Evolutionary conservation across 495 filamentous ascomycete genomes (phyloP).

Genomic region (Aspergillus ostianus): DNA sequence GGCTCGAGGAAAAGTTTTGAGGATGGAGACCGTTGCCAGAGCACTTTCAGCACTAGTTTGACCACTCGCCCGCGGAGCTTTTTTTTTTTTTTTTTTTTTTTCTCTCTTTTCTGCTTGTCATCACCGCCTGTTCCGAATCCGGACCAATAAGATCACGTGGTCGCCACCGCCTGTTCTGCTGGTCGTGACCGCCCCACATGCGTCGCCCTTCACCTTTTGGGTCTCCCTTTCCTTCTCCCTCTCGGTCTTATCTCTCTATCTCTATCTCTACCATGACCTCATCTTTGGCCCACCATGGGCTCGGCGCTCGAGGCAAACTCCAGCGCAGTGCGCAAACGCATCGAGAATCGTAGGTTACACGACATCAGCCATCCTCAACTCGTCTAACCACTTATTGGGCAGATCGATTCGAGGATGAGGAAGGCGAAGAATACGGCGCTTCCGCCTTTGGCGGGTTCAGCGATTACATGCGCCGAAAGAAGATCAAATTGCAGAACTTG

Average conservation of each 20-base stretch:
- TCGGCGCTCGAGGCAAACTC: constrained; percentile 76
- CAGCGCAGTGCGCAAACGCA: constrained; percentile 74
- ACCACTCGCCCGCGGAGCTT: constrained; percentile 15
- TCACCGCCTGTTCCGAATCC: constrained; percentile 9
- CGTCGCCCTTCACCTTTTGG: too few species aligned
- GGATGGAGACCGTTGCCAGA: constrained; percentile 6
- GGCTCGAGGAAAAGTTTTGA: constrained; percentile 13
- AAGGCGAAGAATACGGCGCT: constrained; percentile 85
- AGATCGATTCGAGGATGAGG: constrained; percentile 66
- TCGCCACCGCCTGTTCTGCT: constrained; percentile 28
- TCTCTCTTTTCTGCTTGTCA: constrained; percentile 20
- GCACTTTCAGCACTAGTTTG: constrained; percentile 1
- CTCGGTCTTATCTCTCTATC: too few species aligned
- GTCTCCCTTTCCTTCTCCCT: too few species aligned
- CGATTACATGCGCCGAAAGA: constrained; percentile 92
- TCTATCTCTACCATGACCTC: constrained; percentile 22
- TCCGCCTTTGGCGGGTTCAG: constrained; percentile 85
- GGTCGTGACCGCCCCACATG: constrained; percentile 25
- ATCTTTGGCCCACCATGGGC: constrained; percentile 61
- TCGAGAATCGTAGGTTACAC: constrained; percentile 59
- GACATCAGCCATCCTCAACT: constrained; percentile 1
- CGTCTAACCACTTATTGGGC: constrained; percentile 16
- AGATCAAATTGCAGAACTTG: constrained; percentile 91
- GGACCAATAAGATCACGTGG: not conserved
- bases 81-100: constrained; percentile 29